These are phyloP conservation scores for Phytophthora pinifolia DNA, from an alignment of 352 stramenopile species.

Conservation along the genomic window DNA sequence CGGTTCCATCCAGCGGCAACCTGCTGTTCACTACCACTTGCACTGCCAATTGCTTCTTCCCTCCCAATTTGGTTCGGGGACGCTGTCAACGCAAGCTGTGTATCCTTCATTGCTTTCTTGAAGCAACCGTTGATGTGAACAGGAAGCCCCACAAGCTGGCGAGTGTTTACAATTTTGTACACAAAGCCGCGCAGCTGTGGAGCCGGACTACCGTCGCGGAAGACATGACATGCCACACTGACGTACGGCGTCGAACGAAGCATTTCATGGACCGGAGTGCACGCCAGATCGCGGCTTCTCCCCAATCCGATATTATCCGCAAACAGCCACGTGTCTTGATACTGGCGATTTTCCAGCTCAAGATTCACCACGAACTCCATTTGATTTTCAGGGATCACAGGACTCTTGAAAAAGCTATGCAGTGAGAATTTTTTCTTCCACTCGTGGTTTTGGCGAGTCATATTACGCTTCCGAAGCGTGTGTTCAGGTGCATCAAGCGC, in stretches of 20 bases:
- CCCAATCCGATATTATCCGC: conserved; percentile 67
- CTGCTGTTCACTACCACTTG: conserved; percentile 49
- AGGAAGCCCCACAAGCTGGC: conserved; percentile 49
- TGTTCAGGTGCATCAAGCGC: conserved; percentile 35
- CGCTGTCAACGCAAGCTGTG: conserved; percentile 30
- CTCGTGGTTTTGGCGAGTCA: conserved; percentile 52
- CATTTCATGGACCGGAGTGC: conserved; percentile 57
- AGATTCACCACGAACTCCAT: conserved; percentile 65
- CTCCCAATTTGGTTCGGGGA: conserved; percentile 14
- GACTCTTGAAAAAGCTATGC: conserved; percentile 76
- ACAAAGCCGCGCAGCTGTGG: conserved; percentile 51
- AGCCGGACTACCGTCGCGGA: conserved; percentile 46
- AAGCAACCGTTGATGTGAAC: conserved; percentile 81
- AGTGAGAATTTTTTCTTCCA: conserved; percentile 83
- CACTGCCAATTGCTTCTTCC: conserved; percentile 13
- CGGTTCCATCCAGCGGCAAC: conserved; percentile 72
- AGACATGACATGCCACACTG: conserved; percentile 59
- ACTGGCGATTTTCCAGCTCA: conserved; percentile 55
- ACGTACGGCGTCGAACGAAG: conserved; percentile 67
- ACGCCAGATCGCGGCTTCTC: conserved; percentile 67
- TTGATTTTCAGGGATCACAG: conserved; percentile 58
- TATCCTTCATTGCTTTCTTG: conserved; percentile 62
- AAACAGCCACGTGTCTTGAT: conserved; percentile 63
- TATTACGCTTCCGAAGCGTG: conserved; percentile 48
- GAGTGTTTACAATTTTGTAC: conserved; percentile 58